A percentile compares a stretch with the other conserved stretches of the same genome.
Evolutionary conservation across 2,329 filamentous ascomycete genomes (phyloP).

Genomic region (Mycosphaerella sp.): DNA sequence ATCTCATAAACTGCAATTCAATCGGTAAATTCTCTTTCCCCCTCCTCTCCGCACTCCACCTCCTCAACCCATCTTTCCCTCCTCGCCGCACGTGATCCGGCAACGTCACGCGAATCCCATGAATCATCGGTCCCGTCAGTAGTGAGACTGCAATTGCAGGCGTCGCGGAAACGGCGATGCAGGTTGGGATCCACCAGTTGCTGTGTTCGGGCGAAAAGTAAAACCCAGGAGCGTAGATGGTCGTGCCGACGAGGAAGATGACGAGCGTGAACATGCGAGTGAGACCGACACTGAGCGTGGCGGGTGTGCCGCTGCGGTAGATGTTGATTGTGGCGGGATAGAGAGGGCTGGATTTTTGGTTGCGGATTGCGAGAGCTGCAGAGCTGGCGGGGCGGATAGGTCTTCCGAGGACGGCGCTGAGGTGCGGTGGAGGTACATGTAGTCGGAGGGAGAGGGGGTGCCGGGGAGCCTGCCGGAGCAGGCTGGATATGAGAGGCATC

Average conservation of each 20-base stretch:
- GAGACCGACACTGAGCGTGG: slow-evolving; percentile 61
- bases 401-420: not conserved
- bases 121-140: slow-evolving; percentile 63
- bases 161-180: slow-evolving; percentile 51
- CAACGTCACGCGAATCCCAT: slow-evolving; percentile 62
- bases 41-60: slow-evolving; percentile 45
- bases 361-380: not conserved
- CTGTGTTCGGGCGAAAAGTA: slow-evolving; percentile 38
- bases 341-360: slow-evolving; percentile 23
- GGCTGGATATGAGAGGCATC: slow-evolving; percentile 18
- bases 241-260: slow-evolving; percentile 56
- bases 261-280: slow-evolving; percentile 67
- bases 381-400: not conserved
- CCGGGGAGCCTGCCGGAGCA: slow-evolving; percentile 10
- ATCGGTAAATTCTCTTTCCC: slow-evolving; percentile 37
- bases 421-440: not conserved
- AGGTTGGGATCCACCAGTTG: slow-evolving; percentile 38
- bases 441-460: not conserved
- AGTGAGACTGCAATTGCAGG: slow-evolving; percentile 61
- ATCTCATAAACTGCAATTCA: slow-evolving; percentile 38
- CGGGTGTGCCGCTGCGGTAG: slow-evolving; percentile 65
- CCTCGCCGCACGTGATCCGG: slow-evolving; percentile 60
- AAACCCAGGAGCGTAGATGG: slow-evolving; percentile 56
- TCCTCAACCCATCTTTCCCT: slow-evolving; percentile 44
- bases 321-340: slow-evolving; percentile 57